Base-by-base conservation (phyloP, 2,329 filamentous ascomycete species). In the Fusarium pseudoanthophilum region DNA sequence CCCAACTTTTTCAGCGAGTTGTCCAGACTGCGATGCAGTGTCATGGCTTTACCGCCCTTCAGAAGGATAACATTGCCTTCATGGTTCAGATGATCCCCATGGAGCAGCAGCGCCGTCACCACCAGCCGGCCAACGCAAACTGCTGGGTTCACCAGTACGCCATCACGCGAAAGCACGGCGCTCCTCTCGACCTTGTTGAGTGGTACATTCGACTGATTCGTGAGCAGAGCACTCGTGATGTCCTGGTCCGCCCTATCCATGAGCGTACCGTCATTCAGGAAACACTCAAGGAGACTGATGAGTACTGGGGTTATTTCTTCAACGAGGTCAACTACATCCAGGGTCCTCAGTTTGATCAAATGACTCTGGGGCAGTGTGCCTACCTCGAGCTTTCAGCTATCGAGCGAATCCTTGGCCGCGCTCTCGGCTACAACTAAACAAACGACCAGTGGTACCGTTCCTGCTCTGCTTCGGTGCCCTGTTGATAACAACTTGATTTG, bases 11-110 rank as follows among this genome's bases (percentile, higher is more conserved):
- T 37, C 84, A 85, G 68, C 88, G 90, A 16, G 81, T 92, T 36
- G 81, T 85, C 46, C 81, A 80, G 15, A 83, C 88, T 4, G 86
- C 86, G 26, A 85, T 92, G 81, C 79, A 82, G 7, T 92, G 90
- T 75, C 84, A 86, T 4, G 90, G 90, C 4, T 92, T 92, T 78
- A 90, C 88, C 7, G 82, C 87, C 3, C 69, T 85, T n/a, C 88
- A 89, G 83, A 92, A 91, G 80, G 88, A 91, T 74, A 86, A 89
- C 73, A 83, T 92, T 71, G 84, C 87, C 11, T 84, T 75, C 59
- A 59, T 84, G n/a, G 81, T 81, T 6, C 78, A 79, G 21, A 74
- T 89, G 69, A 46, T 77, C 1, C 80, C 84, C 1, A 51, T 70
- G 21, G 81, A 83, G 52, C 71, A 81, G 55, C 78, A 82, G 55